Evolutionary conservation across 139 green algal species (phyloP).

Genomic region (Coelastrella sp.): DNA sequence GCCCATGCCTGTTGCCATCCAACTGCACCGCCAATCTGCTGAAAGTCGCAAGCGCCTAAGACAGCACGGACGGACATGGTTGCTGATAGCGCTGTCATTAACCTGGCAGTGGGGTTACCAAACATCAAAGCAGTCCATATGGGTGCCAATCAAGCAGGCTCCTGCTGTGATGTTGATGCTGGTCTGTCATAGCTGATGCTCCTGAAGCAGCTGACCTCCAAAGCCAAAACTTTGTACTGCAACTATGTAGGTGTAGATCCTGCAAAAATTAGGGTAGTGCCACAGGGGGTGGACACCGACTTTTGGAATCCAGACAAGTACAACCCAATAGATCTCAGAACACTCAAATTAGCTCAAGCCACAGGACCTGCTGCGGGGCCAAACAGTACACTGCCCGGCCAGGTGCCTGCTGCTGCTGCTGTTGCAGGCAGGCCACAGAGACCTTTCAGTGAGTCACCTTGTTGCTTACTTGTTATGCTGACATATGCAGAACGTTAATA

Average conservation of each 20-base stretch:
- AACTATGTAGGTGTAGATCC: conserved; percentile 5
- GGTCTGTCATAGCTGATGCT: not conserved
- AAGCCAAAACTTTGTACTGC: not conserved
- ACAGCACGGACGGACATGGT: no score
- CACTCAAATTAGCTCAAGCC: conserved; percentile 8
- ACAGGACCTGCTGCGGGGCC: conserved; percentile 10
- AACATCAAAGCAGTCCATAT: no score
- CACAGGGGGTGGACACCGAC: conserved; percentile 49
- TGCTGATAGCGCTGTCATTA: no score
- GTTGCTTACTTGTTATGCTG: not conserved
- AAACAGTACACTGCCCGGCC: not conserved
- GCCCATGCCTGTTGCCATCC: no score
- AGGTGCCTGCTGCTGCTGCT: not conserved
- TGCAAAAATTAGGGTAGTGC: conserved; percentile 44
- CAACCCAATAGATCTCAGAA: not conserved
- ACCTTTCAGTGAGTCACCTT: not conserved
- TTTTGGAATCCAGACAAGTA: conserved; percentile 16
- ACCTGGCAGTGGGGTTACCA: no score
- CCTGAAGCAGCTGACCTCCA: not conserved
- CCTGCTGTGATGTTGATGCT: not conserved
- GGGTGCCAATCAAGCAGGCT: no score
- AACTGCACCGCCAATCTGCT: no score
- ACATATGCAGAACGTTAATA: not conserved
- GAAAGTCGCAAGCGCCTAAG: no score
- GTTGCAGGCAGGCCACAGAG: not conserved